Evolutionary conservation across 2,329 filamentous ascomycete species (phyloP), one percentile per base, ranked within the genome.

Genomic region (Fusarium penzigii): DNA sequence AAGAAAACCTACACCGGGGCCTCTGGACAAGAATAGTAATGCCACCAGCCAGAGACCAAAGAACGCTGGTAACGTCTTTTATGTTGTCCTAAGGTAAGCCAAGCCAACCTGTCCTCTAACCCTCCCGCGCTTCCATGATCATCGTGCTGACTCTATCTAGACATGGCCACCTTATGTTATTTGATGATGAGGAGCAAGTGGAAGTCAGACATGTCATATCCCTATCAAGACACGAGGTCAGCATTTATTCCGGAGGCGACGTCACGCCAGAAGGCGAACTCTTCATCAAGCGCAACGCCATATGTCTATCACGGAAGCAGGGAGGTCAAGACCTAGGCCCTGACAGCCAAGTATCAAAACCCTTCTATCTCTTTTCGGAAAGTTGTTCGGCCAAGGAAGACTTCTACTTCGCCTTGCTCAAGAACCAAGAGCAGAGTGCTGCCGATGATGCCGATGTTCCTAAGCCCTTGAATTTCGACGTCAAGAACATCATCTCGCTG

Each of bases 331-430:
- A 87, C 14, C 63, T 79, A 29, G 74, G 79, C 3, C 79, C 82
- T 4, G 84, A 86, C 57, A 75, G 70, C 38, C 78, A 77, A 34
- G 67, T 81, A 3, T 86, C 90, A 7, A 92, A 90, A 61, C 92
- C 94, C 0, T 97, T 97, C 73, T 97, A 87, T 67, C 78, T 99
- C 5, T 99, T 97, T 71, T 95, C 90, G 0, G 92, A 97, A 61
- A 96, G 95, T 65, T 90, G 90, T 69, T 96, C 92, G 0, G 91
- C 94, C 43, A 99, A 99, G 71, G 94, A 99, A 71, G 94, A 99
- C 69, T 97, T 99, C 72, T 99, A 99, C 70, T 93, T 96, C 72
- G 89, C 93, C 12, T 78, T 99, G 62, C 78, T 99, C 39, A 86
- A 87, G 63, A 95, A 92, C 58, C 89, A 96, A 68, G 87, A 92